Evolutionary conservation across 116 monocot genomes (phyloP), one percentile per base, ranked within the genome.

Genomic region (Papilionanthe hybrid): DNA sequence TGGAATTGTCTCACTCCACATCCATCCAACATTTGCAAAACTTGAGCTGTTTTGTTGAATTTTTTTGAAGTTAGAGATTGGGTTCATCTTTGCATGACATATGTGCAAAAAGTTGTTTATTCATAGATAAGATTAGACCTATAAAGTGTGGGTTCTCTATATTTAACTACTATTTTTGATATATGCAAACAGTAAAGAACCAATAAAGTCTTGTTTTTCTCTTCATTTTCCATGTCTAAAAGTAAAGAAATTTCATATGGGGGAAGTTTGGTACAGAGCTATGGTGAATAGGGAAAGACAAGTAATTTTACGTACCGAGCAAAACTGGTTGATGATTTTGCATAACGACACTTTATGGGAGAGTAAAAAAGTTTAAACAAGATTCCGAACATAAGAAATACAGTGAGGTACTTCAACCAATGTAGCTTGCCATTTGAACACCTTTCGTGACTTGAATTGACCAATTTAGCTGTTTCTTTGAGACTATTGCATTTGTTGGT

Each of bases 21-120:
- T 85, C 92, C 94, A 88, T 9, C 85, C 86, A 48, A 86, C 85
- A 80, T 80, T 83, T n/a, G 76, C 85, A 82, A 92, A 78, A 60
- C 78, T 77, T 9, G 83, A 78, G 37, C 87, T 87, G 82, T 55
- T 75, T 28, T 45, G 45, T 45, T 45, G 45, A 45, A 5, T 45
- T 45, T 45, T 45, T 32, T 32, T 1, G 32, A 45, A 45, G 45
- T 45, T 45, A 45, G 2, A 9, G 9, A 45, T 45, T 9, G 45
- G 9, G 45, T 4, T 45, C 5, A 45, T 45, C 6, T 45, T 45
- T 45, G 9, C 45, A 45, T 45, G 9, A 45, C 45, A 45, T 32
- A 32, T 32, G 32, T 32, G 32, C 32, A 32, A 32, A 45, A 45
- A 45, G 8, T 6, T 45, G 45, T 8, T 45, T 45, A 9, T 9